phyloP scores from a whole-genome alignment of 495 filamentous ascomycete genomes.

The Hypoxylon fragiforme region DNA sequence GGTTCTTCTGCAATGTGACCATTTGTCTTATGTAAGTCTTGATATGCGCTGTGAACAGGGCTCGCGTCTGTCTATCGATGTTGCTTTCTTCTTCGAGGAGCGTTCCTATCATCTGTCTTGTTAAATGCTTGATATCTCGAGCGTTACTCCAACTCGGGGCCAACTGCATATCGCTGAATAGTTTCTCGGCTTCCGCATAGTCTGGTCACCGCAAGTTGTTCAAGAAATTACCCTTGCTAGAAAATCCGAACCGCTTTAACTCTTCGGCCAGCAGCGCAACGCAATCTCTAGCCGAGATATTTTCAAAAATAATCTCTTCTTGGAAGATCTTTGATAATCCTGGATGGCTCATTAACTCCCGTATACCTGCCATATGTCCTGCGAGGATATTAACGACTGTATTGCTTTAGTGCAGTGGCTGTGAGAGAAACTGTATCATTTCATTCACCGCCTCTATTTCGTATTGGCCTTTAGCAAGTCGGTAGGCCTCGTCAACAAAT shows the following conservation, averaged over 20 bases:
- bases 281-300: conserved; percentile 50
- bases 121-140: background rate
- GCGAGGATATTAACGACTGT: conserved; percentile 73
- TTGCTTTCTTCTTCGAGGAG: background rate
- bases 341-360: conserved; percentile 62
- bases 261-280: conserved; percentile 42
- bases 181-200: background rate
- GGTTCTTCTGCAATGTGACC: no score
- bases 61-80: background rate
- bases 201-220: background rate
- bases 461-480: conserved; percentile 58
- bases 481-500: conserved; percentile 65
- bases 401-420: conserved; percentile 59
- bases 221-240: background rate
- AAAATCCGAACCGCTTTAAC: background rate
- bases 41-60: background rate
- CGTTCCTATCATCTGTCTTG: background rate
- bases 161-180: conserved; percentile 2
- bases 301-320: conserved; percentile 55
- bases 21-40: background rate
- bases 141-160: conserved; percentile 2
- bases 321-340: conserved; percentile 63
- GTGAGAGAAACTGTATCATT: conserved; percentile 65
- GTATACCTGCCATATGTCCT: conserved; percentile 69
- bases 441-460: conserved; percentile 71